Conservation (phyloP, 306 rosid genomes). For the Castanea sativa region DNA sequence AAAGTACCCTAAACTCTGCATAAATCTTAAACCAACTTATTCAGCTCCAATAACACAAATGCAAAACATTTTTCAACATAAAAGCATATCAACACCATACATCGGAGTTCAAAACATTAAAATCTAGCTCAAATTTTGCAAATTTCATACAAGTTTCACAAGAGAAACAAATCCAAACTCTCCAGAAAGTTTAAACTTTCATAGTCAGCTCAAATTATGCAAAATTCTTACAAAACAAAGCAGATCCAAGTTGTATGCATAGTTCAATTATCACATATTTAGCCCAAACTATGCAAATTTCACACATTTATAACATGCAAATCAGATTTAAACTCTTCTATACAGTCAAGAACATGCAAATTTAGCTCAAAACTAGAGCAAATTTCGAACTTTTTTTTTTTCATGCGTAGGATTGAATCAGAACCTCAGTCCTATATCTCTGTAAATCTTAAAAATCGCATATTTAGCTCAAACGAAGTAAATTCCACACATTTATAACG, state of each 20-base stretch:
- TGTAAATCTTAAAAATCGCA: neutral
- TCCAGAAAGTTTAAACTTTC: neutral
- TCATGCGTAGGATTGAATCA: neutral
- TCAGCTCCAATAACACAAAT: neutral
- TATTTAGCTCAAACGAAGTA: neutral
- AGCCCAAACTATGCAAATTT: neutral
- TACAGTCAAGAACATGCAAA: neutral
- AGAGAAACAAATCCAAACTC: conserved; percentile 4
- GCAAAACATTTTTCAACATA: neutral
- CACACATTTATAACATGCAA: neutral
- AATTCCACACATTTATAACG: neutral
- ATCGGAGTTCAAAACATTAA: neutral
- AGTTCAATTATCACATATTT: neutral
- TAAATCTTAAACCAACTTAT: conserved; percentile 1
- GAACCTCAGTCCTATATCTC: neutral
- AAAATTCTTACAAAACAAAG: neutral
- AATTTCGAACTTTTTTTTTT: neutral
- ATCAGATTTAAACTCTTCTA: neutral
- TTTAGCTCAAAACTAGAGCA: neutral
- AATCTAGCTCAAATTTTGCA: conserved; percentile 2
- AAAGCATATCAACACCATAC: neutral
- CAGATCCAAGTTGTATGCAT: neutral
- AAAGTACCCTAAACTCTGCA: neutral
- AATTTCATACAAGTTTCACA: neutral
- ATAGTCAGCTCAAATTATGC: conserved; percentile 7